Conservation (phyloP, 768 basidiomycete genomes). For the Podaxis mareebaensis region DNA sequence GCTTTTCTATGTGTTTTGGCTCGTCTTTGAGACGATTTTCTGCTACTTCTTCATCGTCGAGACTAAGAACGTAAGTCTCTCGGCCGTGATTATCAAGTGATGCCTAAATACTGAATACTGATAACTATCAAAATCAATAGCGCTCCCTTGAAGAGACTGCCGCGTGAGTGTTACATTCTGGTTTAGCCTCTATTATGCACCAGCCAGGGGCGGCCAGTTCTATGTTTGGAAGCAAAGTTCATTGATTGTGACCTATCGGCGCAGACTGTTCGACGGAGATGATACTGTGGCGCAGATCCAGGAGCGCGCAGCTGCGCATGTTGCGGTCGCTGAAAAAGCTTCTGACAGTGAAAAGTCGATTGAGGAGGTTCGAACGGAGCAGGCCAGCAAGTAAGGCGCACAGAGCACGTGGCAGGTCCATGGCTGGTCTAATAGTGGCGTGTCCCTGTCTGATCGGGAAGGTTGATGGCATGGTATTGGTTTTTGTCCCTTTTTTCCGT, state of each 20-base stretch:
- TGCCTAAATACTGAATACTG: not conserved
- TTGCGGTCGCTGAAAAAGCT: constrained; percentile 20
- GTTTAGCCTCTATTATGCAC: not conserved
- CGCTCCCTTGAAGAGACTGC: constrained; percentile 66
- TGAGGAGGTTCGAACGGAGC: constrained; percentile 21
- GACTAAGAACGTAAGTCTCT: constrained; percentile 40
- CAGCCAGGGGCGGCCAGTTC: no score
- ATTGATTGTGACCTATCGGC: not conserved
- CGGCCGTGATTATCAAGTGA: not conserved
- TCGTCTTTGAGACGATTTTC: constrained; percentile 53
- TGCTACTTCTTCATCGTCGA: constrained; percentile 56
- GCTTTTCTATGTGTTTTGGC: constrained; percentile 56
- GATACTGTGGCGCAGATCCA: constrained; percentile 40
- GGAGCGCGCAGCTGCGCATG: constrained; percentile 26
- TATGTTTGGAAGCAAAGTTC: not conserved
- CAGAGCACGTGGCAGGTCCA: not conserved
- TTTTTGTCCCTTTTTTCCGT: not conserved
- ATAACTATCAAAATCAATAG: constrained; percentile 23
- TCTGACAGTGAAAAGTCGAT: constrained; percentile 16
- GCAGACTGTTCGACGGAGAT: constrained; percentile 57
- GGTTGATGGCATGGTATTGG: constrained; percentile 9
- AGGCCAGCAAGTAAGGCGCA: not conserved
- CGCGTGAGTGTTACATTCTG: constrained; percentile 28
- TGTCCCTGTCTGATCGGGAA: not conserved
- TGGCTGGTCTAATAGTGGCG: not conserved